Percentiles rank a stretch among this genome's conserved stretches.
These are phyloP conservation scores for Argentina anserina DNA, from an alignment of 306 rosid genomes.

Conservation along the genomic window DNA sequence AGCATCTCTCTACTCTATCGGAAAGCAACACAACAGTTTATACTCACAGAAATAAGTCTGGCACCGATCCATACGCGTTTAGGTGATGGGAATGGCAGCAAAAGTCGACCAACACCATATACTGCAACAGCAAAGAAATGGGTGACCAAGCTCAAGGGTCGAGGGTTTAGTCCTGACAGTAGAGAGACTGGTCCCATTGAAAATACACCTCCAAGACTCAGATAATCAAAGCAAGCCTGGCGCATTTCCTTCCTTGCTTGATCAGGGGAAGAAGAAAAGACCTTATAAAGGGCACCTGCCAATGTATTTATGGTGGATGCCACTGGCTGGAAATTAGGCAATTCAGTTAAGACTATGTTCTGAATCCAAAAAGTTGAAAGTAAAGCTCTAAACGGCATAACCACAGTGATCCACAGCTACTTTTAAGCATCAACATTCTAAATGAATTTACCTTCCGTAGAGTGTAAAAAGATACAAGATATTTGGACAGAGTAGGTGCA, in stretches of 20 bases:
- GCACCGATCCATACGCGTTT: slow-evolving; percentile 78
- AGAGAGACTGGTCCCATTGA: slow-evolving; percentile 78
- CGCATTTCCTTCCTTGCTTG: slow-evolving; percentile 96
- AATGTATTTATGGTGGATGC: slow-evolving; percentile 95
- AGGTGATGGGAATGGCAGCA: slow-evolving; percentile 85
- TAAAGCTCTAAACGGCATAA: neutral
- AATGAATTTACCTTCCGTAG: slow-evolving; percentile 60
- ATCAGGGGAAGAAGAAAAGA: slow-evolving; percentile 85
- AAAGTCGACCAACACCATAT: slow-evolving; percentile 78
- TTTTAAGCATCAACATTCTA: neutral
- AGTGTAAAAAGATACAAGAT: slow-evolving; percentile 86
- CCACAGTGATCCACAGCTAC: neutral
- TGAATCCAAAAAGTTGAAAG: neutral
- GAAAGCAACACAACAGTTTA: slow-evolving; percentile 1
- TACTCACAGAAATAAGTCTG: slow-evolving; percentile 60
- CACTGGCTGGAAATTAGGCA: slow-evolving; percentile 63
- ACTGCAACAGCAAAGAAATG: slow-evolving; percentile 94
- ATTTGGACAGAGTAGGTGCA: slow-evolving; percentile 70
- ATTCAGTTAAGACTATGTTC: neutral
- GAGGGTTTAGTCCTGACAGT: slow-evolving; percentile 90
- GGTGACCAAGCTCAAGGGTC: slow-evolving; percentile 83
- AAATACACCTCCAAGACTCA: slow-evolving; percentile 84
- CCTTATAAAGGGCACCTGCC: slow-evolving; percentile 97
- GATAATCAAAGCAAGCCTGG: slow-evolving; percentile 91
- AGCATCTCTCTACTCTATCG: neutral